Evolutionary conservation across 2,329 filamentous ascomycete genomes (phyloP).

Genomic region (Sclerotinia spermophila): DNA sequence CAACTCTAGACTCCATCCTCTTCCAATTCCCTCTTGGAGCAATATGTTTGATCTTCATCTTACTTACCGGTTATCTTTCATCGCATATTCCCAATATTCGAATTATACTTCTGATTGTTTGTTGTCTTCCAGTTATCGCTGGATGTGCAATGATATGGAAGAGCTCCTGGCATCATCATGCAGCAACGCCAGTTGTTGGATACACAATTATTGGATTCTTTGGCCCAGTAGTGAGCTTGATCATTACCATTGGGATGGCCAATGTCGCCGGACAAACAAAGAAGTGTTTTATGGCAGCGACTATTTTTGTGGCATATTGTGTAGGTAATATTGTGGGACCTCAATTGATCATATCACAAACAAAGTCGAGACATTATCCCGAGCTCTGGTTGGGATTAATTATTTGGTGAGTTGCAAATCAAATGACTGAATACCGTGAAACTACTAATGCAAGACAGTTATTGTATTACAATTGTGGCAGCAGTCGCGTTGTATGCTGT

Average conservation of each 20-base stretch:
- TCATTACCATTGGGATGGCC: slow-evolving; percentile 55
- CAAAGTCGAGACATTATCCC: slow-evolving; percentile 64
- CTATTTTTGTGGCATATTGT: slow-evolving; percentile 72
- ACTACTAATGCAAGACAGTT: slow-evolving; percentile 43
- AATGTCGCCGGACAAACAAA: slow-evolving; percentile 76
- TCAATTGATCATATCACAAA: slow-evolving; percentile 65
- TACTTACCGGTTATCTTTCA: slow-evolving; percentile 62
- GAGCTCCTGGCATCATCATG: slow-evolving; percentile 58
- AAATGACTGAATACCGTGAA: not conserved
- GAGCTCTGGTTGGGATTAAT: slow-evolving; percentile 68
- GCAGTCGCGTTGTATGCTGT: slow-evolving; percentile 55
- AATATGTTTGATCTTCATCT: slow-evolving; percentile 63
- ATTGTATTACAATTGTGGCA: slow-evolving; percentile 62
- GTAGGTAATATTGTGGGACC: slow-evolving; percentile 75
- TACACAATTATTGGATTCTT: slow-evolving; percentile 3
- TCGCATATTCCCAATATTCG: slow-evolving; percentile 59
- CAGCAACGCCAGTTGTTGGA: slow-evolving; percentile 59
- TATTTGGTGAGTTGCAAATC: slow-evolving; percentile 43
- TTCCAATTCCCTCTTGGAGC: slow-evolving; percentile 72
- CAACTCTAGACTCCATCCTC: slow-evolving; percentile 60
- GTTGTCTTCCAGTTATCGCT: slow-evolving; percentile 70
- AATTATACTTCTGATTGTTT: slow-evolving; percentile 60
- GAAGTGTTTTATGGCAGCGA: slow-evolving; percentile 71
- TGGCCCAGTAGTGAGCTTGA: slow-evolving; percentile 63
- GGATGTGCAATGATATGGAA: slow-evolving; percentile 75